A percentile compares a stretch with the other conserved stretches of the same genome.
Conservation (phyloP, 805 yeast species). For the Candida taoyuanica region DNA sequence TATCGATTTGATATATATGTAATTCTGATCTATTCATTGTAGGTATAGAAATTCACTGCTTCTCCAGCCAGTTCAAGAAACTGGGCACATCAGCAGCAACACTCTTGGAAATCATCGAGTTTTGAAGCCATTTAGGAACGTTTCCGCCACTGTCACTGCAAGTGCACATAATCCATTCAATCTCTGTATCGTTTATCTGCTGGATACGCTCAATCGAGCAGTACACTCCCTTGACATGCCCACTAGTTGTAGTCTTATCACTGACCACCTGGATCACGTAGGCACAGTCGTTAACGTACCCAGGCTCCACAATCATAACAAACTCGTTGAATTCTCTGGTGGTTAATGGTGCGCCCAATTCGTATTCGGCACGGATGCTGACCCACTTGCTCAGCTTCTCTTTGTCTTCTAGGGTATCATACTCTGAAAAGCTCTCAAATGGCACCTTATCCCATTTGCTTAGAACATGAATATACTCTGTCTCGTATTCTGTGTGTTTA, state of each 20-base stretch:
- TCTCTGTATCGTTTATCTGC: conserved; percentile 13
- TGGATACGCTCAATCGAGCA: conserved; percentile 32
- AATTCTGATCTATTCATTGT: no score
- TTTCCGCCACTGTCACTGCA: conserved; percentile 37
- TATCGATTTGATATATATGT: no score
- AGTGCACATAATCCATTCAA: conserved; percentile 37
- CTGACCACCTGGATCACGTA: conserved; percentile 33
- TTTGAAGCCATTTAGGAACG: conserved; percentile 37
- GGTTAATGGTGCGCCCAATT: conserved; percentile 32
- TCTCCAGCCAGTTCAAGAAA: conserved; percentile 27
- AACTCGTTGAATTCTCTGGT: conserved; percentile 36
- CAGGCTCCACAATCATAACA: conserved; percentile 28
- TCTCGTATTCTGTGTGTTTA: conserved; percentile 30
- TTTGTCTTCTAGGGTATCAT: conserved; percentile 6
- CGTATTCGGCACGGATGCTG: conserved; percentile 31
- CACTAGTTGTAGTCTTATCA: conserved; percentile 20
- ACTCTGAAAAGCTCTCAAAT: conserved; percentile 20
- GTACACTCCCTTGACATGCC: conserved; percentile 31
- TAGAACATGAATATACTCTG: conserved; percentile 32
- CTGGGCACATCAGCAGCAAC: conserved; percentile 37
- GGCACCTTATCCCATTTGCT: conserved; percentile 24
- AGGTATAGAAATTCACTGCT: no score
- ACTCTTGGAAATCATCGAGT: conserved; percentile 34
- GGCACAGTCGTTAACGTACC: conserved; percentile 23
- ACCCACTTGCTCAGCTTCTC: conserved; percentile 25